Evolutionary conservation across 225 moss, liverwort and hornwort species (phyloP).

Genomic region (Sphagnum contortum): DNA sequence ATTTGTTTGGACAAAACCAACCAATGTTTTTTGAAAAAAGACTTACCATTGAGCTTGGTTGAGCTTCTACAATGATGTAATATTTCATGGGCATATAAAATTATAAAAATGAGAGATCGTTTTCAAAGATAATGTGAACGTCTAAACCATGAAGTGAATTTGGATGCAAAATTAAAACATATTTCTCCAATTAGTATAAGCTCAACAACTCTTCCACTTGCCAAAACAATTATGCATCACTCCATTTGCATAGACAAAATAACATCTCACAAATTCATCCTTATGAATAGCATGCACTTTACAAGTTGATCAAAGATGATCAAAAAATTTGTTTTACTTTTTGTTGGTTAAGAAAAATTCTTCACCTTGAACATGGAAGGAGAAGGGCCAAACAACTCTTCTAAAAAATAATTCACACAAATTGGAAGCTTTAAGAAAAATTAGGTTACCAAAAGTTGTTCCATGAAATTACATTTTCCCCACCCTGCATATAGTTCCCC

Average conservation of each 20-base stretch:
- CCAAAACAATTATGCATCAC: neutral
- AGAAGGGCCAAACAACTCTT: slow-evolving; percentile 35
- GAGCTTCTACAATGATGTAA: too few species aligned
- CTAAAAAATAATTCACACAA: slow-evolving; percentile 28
- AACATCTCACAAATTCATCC: too few species aligned
- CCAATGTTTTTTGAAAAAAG: neutral
- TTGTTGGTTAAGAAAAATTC: slow-evolving; percentile 4
- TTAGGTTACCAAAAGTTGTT: slow-evolving; percentile 42
- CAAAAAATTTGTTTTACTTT: slow-evolving; percentile 20
- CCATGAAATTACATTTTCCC: slow-evolving; percentile 32
- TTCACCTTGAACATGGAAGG: neutral
- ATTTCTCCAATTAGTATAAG: slow-evolving; percentile 44
- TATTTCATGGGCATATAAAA: neutral
- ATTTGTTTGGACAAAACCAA: too few species aligned
- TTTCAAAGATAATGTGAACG: slow-evolving; percentile 44
- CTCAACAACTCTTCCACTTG: slow-evolving; percentile 40
- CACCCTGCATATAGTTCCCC: slow-evolving; percentile 9
- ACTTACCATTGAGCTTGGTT: neutral
- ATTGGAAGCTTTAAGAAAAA: slow-evolving; percentile 21
- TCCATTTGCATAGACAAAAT: too few species aligned
- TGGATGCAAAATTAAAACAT: slow-evolving; percentile 34
- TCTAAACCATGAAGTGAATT: slow-evolving; percentile 34
- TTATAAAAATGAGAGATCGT: neutral
- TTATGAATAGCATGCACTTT: too few species aligned
- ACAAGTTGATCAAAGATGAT: too few species aligned